A percentile compares a stretch with the other conserved stretches of the same genome.
Evolutionary conservation across 2,329 filamentous ascomycete genomes (phyloP).

Genomic region (Capronia epimyces): DNA sequence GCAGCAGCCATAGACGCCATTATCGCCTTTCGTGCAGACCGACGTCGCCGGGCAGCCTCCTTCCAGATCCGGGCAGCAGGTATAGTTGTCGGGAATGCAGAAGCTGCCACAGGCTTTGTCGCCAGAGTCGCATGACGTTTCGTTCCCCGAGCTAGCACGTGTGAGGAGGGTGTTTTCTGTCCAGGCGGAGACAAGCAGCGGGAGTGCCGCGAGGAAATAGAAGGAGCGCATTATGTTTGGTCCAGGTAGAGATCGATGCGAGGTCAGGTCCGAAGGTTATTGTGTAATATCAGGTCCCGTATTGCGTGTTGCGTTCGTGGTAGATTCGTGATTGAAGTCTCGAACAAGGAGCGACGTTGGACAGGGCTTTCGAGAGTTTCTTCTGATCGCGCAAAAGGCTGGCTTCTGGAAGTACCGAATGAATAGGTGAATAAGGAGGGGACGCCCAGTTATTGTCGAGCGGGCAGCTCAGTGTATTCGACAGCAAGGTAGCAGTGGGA

Average conservation of each 20-base stretch:
- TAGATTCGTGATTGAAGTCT: neutral
- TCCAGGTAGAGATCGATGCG: neutral
- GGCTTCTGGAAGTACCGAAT: neutral
- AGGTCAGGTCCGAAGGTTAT: neutral
- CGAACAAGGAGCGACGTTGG: neutral
- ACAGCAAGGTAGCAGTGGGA: neutral
- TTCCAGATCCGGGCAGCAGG: slow-evolving; percentile 25
- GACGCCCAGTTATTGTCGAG: slow-evolving; percentile 5
- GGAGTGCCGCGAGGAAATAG: slow-evolving; percentile 12
- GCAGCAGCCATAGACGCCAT: slow-evolving; percentile 26
- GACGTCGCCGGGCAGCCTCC: slow-evolving; percentile 20
- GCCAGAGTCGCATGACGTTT: slow-evolving; percentile 14
- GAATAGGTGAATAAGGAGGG: neutral
- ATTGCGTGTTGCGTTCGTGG: neutral
- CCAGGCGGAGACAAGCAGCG: slow-evolving; percentile 16
- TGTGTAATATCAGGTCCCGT: neutral
- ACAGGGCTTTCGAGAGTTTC: neutral
- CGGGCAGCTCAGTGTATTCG: slow-evolving; percentile 8
- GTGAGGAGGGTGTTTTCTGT: slow-evolving; percentile 13
- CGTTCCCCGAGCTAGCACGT: slow-evolving; percentile 13
- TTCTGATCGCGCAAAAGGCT: neutral
- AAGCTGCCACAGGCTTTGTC: slow-evolving; percentile 24
- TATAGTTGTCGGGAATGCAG: slow-evolving; percentile 25
- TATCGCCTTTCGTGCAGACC: slow-evolving; percentile 23
- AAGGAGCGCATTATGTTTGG: slow-evolving; percentile 18